Base-by-base conservation (phyloP, 768 basidiomycete species). In the Kwoniella sp. region DNA sequence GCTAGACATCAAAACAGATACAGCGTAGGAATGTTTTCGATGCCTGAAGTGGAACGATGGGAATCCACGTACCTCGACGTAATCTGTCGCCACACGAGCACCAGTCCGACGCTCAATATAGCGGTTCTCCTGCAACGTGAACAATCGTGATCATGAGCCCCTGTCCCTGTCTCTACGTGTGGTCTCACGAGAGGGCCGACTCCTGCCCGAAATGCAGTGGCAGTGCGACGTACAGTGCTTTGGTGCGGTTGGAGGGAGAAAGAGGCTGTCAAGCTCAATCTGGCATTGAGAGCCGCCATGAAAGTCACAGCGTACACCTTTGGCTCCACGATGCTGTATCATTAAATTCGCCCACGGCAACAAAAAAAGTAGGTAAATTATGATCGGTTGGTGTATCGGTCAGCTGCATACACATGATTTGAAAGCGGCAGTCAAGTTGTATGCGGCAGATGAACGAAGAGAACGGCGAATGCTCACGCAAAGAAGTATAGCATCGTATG, bases 231-330 rank as follows among this genome's bases (percentile, higher is more conserved):
- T 20, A 45, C 41, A 8, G 41, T 45, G 15, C 41, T 45, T 17
- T 8, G 4, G 4, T 20, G 41, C 3, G 41, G 11, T 20, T 17
- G 11, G 11, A 45, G 5, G 17, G 11, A 3, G 17, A 45, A 45
- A 20, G 41, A 45, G 41, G 41, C 41, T 45, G 41, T 45, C 8
- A 45, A 3, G 41, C 41, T 45, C 41, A 45, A 45, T 3, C 41
- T 8, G 20, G 37, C 55, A 20, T 38, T 31, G 11, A 51, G 50
- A 23, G 23, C 22, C 4, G 50, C 50, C 50, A 51, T 25, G 34
- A 56, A 41, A 20, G 55, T 20, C 5, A 56, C 22, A 25, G 55
- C 34, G 17, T 34, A 56, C 13, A 56, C 34, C 55, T 56, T 56
- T 7, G 55, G 55, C n/a, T 34, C 34, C 20, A 56, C 22, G 13